Evolutionary conservation across 2,329 filamentous ascomycete genomes (phyloP).

Genomic region (Cercospora berteroae): DNA sequence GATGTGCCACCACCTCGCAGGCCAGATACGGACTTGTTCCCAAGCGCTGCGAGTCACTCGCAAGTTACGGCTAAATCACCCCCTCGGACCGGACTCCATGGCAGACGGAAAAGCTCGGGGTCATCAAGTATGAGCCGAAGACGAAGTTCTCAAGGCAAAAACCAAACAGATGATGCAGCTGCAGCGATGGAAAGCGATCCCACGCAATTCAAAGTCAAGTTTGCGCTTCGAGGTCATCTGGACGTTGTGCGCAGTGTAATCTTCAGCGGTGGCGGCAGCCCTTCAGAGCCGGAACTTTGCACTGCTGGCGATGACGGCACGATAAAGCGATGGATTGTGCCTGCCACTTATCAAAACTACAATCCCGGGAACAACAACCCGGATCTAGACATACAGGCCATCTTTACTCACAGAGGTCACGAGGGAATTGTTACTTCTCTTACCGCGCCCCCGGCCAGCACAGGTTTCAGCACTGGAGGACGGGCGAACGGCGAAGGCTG

Average conservation of each 20-base stretch:
- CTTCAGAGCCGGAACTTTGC: conserved; percentile 93
- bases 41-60: conserved; percentile 59
- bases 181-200: conserved; percentile 57
- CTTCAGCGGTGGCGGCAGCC: conserved; percentile 93
- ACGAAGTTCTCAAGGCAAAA: conserved; percentile 55
- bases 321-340: conserved; percentile 95
- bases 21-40: conserved; percentile 85
- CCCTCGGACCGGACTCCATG: conserved; percentile 60
- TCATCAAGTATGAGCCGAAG: conserved; percentile 55
- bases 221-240: conserved; percentile 86
- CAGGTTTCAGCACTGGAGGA: conserved; percentile 85
- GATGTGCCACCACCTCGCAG: conserved; percentile 55
- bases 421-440: conserved; percentile 84
- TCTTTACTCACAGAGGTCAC: conserved; percentile 94
- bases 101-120: conserved; percentile 76
- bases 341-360: conserved; percentile 64
- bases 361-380: conserved; percentile 49
- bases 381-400: conserved; percentile 86
- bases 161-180: conserved; percentile 56
- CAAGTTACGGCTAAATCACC: conserved; percentile 79
- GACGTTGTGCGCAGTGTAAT: conserved; percentile 93
- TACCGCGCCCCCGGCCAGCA: conserved; percentile 80
- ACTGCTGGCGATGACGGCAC: conserved; percentile 93
- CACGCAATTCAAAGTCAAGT: conserved; percentile 85
- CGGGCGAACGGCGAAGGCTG: conserved; percentile 89